Percentiles rank a stretch among this genome's conserved stretches.
Evolutionary conservation across 345 rosid genomes (phyloP).

Genomic region (Microthlaspi erraticum): DNA sequence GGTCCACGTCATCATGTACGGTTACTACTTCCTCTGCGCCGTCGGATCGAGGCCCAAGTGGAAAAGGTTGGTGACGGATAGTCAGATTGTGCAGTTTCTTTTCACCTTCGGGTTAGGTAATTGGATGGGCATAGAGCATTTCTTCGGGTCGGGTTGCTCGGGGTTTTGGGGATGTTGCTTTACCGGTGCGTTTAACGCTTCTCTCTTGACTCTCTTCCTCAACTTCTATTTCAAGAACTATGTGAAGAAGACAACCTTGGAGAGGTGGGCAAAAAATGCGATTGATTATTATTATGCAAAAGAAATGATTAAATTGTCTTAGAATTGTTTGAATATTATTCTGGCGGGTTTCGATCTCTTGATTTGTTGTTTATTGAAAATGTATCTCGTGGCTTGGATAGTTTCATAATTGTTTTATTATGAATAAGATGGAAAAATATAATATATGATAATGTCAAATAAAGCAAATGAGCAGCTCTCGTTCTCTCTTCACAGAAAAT

Average conservation of each 20-base stretch:
- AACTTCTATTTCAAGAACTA: constrained; percentile 68
- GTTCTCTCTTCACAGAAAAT: too few relatives aligned
- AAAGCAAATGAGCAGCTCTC: too few relatives aligned
- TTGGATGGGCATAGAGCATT: constrained; percentile 60
- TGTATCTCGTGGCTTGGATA: too few relatives aligned
- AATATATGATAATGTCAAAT: too few relatives aligned
- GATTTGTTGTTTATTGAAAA: too few relatives aligned
- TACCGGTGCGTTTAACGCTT: constrained; percentile 64
- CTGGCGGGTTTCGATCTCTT: background rate
- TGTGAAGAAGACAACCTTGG: background rate
- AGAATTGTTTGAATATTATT: constrained; percentile 6
- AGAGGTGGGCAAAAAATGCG: background rate
- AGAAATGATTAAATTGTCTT: background rate
- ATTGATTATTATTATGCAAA: background rate
- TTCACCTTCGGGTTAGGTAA: constrained; percentile 58
- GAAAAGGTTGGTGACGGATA: constrained; percentile 77
- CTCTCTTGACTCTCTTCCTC: constrained; percentile 68
- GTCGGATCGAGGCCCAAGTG: constrained; percentile 67
- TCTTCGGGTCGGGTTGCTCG: constrained; percentile 60
- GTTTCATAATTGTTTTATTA: background rate
- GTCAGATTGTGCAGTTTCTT: constrained; percentile 76
- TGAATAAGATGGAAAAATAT: constrained; percentile 17
- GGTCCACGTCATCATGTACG: constrained; percentile 79
- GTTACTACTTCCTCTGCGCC: constrained; percentile 64
- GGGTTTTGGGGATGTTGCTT: constrained; percentile 74